Base-by-base conservation (phyloP, 331 rosid genomes). In the Saraca asoca region DNA sequence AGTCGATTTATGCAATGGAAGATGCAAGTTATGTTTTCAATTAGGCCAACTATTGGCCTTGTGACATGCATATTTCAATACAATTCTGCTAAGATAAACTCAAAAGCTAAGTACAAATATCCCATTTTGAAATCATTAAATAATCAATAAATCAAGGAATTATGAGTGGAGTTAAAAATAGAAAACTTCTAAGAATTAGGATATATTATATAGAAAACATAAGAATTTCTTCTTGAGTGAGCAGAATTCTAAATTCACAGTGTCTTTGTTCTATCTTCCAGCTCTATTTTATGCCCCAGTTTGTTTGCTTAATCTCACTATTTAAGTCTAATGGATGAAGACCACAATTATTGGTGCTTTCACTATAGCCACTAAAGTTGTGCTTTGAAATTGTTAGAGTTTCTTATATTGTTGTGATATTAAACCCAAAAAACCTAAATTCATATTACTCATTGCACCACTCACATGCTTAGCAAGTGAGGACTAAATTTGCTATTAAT, bases 321-420 rank as follows among this genome's bases (percentile, higher is more conserved):
- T 62, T 66, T 58, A 69, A 58, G n/a, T 43, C 73, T 31, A 68
- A 58, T 24, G 52, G 54, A 34, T 50, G 56, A 66, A 74, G 64
- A 33, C 74, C 74, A 58, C 41, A 74, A 50, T 48, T 55, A 51
- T 49, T 12, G 9, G 73, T 50, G 63, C 41, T 58, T 74, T 74
- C 68, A 39, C 50, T 49, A n/a, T 31, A 7, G 15, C 41, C 19
- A 12, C 43, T 13, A 39, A 35, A 58, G 69, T 41, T 50, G 57
- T 59, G 17, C 15, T 58, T 49, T 5, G 66, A 51, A 59, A 17
- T 51, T 41, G 69, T 66, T 58, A 43, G 58, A 74, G 14, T 51
- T 59, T 66, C 73, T 58, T 0, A 65, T 49, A 31, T 73, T 79
- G 62, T 77, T 59, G 49, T 64, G 68, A 19, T 58, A 62, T 55